Base-by-base conservation (phyloP, 805 yeast species). In the Clavispora carvajalis region DNA sequence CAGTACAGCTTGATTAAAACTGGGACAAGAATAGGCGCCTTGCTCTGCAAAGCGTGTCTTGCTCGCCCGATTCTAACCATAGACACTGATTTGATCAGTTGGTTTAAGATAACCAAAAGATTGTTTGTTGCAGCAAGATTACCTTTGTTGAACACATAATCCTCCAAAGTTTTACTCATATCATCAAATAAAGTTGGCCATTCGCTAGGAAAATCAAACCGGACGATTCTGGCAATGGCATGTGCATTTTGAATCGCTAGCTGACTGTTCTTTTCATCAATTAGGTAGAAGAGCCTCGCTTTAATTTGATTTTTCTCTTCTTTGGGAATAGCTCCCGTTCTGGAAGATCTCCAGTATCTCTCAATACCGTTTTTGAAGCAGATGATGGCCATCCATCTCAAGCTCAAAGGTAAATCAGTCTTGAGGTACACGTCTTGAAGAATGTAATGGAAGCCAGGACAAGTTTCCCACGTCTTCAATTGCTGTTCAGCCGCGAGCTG, bases 291-390 rank as follows among this genome's bases (percentile, higher is more conserved):
- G 8, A 86, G 57, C 31, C 82, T 65, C 15, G 63, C 51, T 43
- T 80, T 71, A 35, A 89, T 87, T 36, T 73, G 76, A 0, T 45
- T 45, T 57, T 89, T 91, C 54, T 89, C 97, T 13, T 83, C 87
- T 35, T 72, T 74, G 2, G 72, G 48, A 18, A 71, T 71, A 17
- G 71, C 67, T 53, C 76, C 64, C 24, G 70, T 63, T 15, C 86
- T 69, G 0, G 87, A 70, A 1, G 82, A 68, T 43, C 96, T 70
- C 98, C 99, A 91, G 54, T 78, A 79, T 55, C 76, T 79, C 13
- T 87, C 95, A 16, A 88, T 69, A 1, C 95, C 95, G 59, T 91
- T 91, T 55, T 93, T 91, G 61, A 91, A 79, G 48, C 84, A 85
- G 31, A 91, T 91, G 1, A 88, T 73, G 0, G 95, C 89, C 19